Percentiles rank a stretch among this genome's conserved stretches.
Evolutionary conservation across 108 stramenopile species (phyloP).

Genomic region (Nannochloropsis oceanica): DNA sequence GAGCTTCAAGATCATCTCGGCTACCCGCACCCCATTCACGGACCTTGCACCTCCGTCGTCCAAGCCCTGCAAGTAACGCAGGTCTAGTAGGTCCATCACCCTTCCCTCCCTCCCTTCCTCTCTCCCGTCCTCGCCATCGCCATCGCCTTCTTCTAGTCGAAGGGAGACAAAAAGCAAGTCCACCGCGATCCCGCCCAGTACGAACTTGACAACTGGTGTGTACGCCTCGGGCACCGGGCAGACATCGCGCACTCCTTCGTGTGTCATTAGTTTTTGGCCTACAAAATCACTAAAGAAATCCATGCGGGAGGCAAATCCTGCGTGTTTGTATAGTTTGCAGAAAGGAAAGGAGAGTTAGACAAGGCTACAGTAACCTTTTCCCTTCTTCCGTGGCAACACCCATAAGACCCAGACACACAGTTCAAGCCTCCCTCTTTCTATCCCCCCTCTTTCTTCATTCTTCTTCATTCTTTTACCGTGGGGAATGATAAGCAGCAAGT

Average conservation of each 20-base stretch:
- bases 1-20: conserved; percentile 58
- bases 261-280: conserved; percentile 52
- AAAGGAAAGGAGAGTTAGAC: too few relatives aligned
- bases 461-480: not conserved
- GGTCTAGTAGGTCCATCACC: conserved; percentile 11
- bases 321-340: too few relatives aligned
- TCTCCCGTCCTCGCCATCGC: not conserved
- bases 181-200: conserved; percentile 77
- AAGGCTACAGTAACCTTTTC: too few relatives aligned
- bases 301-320: conserved; percentile 49
- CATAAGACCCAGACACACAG: too few relatives aligned
- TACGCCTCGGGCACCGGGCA: conserved; percentile 60
- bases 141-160: too few relatives aligned
- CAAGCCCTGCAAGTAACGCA: conserved; percentile 56
- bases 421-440: too few relatives aligned
- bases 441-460: too few relatives aligned
- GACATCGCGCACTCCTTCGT: conserved; percentile 61
- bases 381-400: too few relatives aligned
- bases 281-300: conserved; percentile 74
- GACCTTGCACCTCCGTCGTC: conserved; percentile 60
- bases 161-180: conserved; percentile 72
- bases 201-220: conserved; percentile 81
- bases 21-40: conserved; percentile 74
- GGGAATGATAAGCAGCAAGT: conserved; percentile 50
- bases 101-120: not conserved